phyloP scores from a whole-genome alignment of 2,329 filamentous ascomycete genomes.

The Neopestalotiopsis rosae region DNA sequence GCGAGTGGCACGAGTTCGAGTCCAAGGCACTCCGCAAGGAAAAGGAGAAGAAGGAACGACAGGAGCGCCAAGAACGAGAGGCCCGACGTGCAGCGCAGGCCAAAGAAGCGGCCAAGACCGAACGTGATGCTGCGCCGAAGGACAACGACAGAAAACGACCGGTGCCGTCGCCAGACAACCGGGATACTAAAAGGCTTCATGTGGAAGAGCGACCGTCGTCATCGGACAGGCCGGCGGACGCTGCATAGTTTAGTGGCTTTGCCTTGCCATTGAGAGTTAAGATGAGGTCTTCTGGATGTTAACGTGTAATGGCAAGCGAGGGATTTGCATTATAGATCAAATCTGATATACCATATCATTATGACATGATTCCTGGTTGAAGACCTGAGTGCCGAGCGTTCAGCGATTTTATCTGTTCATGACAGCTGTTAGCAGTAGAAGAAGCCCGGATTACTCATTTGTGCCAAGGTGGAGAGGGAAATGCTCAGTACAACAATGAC shows the following conservation, averaged over 20 bases:
- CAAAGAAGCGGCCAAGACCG: constrained; percentile 9
- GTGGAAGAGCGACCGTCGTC: constrained; percentile 2
- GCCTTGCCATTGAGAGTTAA: background rate
- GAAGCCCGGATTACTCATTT: no score
- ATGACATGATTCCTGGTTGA: no score
- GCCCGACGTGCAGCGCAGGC: constrained; percentile 45
- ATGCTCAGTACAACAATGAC: background rate
- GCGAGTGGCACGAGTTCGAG: constrained; percentile 99
- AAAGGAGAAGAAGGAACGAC: constrained; percentile 85
- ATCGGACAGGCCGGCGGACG: background rate
- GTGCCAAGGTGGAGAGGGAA: background rate
- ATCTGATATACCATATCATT: no score
- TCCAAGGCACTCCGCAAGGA: constrained; percentile 93
- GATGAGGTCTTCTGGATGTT: no score
- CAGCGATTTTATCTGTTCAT: background rate
- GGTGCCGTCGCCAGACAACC: constrained; percentile 8
- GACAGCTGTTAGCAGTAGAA: background rate
- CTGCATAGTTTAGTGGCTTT: background rate
- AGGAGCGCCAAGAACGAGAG: constrained; percentile 65
- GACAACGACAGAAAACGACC: constrained; percentile 16
- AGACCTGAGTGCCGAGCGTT: no score
- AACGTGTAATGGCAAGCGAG: no score
- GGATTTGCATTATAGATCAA: no score
- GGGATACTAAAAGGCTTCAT: constrained; percentile 12
- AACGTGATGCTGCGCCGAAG: background rate